A percentile compares a stretch with the other conserved stretches of the same genome.
Conservation (phyloP, 1,284 basidiomycete genomes). For the Lignosus rhinocerotis region DNA sequence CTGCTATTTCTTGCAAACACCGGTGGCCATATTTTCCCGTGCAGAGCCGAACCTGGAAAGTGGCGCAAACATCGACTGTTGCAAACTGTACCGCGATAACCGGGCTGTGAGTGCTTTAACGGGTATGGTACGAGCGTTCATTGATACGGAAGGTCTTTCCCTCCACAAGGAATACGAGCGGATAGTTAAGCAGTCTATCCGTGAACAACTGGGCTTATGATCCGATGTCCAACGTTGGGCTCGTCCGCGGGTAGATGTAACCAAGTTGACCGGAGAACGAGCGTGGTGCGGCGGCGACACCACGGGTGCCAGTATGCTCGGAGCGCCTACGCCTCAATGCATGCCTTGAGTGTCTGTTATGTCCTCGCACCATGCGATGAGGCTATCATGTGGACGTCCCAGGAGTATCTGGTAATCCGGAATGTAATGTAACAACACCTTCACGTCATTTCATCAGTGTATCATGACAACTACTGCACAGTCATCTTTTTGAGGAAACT, state of each 20-base stretch:
- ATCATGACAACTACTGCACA: conserved; percentile 12
- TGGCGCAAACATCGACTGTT: conserved; percentile 97
- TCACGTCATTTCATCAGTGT: conserved; percentile 7
- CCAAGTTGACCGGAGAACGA: background rate
- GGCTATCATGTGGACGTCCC: background rate
- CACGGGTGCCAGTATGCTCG: background rate
- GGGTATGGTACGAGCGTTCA: background rate
- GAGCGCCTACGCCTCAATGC: background rate
- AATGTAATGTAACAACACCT: conserved; percentile 20
- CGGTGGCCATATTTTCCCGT: background rate
- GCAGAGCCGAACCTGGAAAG: conserved; percentile 98
- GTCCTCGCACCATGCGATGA: background rate
- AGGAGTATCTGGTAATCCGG: conserved; percentile 1
- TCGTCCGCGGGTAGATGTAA: background rate
- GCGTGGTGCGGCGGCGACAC: background rate
- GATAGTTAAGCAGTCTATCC: conserved; percentile 67
- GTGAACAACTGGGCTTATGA: conserved; percentile 70
- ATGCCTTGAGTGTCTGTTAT: background rate
- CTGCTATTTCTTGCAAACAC: background rate
- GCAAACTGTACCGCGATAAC: conserved; percentile 93
- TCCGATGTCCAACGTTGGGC: background rate
- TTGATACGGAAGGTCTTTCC: background rate
- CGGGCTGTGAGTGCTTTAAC: conserved; percentile 42
- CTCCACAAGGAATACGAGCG: conserved; percentile 67
- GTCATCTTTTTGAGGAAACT: background rate